Conservation (phyloP, 306 rosid species). For the Glycine latifolia region DNA sequence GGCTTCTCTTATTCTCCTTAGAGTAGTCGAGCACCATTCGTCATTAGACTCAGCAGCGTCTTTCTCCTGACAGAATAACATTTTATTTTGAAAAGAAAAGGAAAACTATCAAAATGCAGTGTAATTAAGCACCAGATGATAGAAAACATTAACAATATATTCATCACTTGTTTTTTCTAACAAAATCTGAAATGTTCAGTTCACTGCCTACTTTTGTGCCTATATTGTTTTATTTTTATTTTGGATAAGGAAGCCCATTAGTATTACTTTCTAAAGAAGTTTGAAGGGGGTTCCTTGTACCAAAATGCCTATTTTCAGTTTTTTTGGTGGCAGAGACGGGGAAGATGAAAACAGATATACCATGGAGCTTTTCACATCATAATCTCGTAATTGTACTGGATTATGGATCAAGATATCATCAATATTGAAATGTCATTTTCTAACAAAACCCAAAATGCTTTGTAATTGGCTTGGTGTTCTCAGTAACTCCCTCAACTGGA, state of each 20-base stretch:
- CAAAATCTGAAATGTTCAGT: slow-evolving; percentile 29
- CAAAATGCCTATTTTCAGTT: slow-evolving; percentile 16
- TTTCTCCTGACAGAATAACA: slow-evolving; percentile 67
- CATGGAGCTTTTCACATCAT: neutral
- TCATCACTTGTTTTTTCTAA: slow-evolving; percentile 8
- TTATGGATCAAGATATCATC: slow-evolving; percentile 1
- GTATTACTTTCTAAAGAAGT: neutral
- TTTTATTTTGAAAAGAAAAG: slow-evolving; percentile 41
- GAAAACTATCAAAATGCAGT: slow-evolving; percentile 30
- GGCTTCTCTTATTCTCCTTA: slow-evolving; percentile 74
- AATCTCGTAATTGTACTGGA: slow-evolving; percentile 22
- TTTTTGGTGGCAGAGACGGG: neutral
- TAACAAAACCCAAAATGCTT: slow-evolving; percentile 22
- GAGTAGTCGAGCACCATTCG: slow-evolving; percentile 71
- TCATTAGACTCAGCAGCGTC: slow-evolving; percentile 70
- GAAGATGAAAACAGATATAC: neutral
- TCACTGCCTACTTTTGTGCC: slow-evolving; percentile 17
- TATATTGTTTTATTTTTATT: neutral
- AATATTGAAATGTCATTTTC: neutral
- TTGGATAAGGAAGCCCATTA: neutral
- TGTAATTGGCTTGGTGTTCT: neutral
- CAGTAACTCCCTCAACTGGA: slow-evolving; percentile 4
- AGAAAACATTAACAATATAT: slow-evolving; percentile 6
- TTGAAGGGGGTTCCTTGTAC: neutral
- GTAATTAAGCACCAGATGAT: slow-evolving; percentile 30